phyloP scores from a whole-genome alignment of 1,139 yeast genomes.

The Suhomyces chickasaworum region DNA sequence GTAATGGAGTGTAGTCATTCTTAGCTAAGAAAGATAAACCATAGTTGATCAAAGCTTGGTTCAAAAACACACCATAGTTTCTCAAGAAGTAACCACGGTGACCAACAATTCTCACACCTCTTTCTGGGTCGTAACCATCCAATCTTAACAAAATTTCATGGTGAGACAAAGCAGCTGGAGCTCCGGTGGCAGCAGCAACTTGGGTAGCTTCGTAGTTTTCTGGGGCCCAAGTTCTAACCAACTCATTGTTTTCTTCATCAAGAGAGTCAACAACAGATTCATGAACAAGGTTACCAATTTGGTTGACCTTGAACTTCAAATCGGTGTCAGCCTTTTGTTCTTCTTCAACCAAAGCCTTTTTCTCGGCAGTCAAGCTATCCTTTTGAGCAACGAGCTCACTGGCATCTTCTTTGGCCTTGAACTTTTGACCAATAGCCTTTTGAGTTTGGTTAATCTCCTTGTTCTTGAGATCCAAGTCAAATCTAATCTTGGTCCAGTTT shows the following conservation, averaged over 20 bases:
- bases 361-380: slow-evolving; percentile 69
- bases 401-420: slow-evolving; percentile 95
- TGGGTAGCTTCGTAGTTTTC: slow-evolving; percentile 54
- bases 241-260: slow-evolving; percentile 88
- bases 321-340: slow-evolving; percentile 81
- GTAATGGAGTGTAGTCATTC: slow-evolving; percentile 85
- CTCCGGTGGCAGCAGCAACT: slow-evolving; percentile 71
- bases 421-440: slow-evolving; percentile 88
- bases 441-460: slow-evolving; percentile 84
- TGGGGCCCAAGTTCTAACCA: slow-evolving; percentile 88
- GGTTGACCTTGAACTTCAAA: slow-evolving; percentile 78
- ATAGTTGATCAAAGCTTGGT: slow-evolving; percentile 96
- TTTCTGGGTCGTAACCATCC: slow-evolving; percentile 98
- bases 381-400: slow-evolving; percentile 77
- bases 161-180: slow-evolving; percentile 83
- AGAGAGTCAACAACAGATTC: slow-evolving; percentile 83
- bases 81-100: slow-evolving; percentile 98
- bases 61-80: slow-evolving; percentile 92
- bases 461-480: slow-evolving; percentile 87
- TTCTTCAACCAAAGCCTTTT: slow-evolving; percentile 61
- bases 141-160: slow-evolving; percentile 92
- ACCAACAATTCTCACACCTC: slow-evolving; percentile 97
- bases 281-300: slow-evolving; percentile 92
- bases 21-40: slow-evolving; percentile 83
- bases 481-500: slow-evolving; percentile 90